Percentiles rank a stretch among this genome's conserved stretches.
Evolutionary conservation across 78 protist species (phyloP).

Genomic region (Polysphondylium violaceum): DNA sequence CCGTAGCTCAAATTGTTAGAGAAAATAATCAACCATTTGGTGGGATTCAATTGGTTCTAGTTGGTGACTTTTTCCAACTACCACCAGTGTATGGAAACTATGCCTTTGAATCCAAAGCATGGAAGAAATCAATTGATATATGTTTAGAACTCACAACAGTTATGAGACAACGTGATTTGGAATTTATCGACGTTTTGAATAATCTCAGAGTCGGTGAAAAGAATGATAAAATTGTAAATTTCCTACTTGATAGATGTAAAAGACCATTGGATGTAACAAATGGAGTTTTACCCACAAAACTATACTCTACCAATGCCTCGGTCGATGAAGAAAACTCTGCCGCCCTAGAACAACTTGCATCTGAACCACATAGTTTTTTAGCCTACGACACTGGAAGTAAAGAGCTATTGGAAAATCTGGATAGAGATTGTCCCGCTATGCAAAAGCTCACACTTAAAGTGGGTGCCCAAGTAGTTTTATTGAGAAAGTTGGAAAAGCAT

Average conservation of each 20-base stretch:
- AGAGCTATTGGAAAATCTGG: slow-evolving; percentile 30
- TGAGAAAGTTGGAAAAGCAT: slow-evolving; percentile 31
- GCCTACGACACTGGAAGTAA: slow-evolving; percentile 43
- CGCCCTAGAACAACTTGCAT: slow-evolving; percentile 12
- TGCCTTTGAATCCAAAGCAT: slow-evolving; percentile 54
- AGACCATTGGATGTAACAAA: slow-evolving; percentile 55
- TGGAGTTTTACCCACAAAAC: slow-evolving; percentile 74
- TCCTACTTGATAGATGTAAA: neutral
- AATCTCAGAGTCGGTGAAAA: slow-evolving; percentile 24
- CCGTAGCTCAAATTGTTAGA: slow-evolving; percentile 51
- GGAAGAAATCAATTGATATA: slow-evolving; percentile 19
- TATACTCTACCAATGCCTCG: slow-evolving; percentile 39
- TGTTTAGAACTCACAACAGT: slow-evolving; percentile 48
- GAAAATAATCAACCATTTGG: slow-evolving; percentile 84
- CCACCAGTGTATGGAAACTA: slow-evolving; percentile 91
- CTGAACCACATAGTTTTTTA: slow-evolving; percentile 12
- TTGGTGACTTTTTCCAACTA: slow-evolving; percentile 93
- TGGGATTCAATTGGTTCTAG: slow-evolving; percentile 90
- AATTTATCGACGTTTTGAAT: slow-evolving; percentile 41
- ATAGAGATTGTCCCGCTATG: slow-evolving; percentile 72
- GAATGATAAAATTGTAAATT: neutral
- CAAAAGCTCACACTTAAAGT: slow-evolving; percentile 50
- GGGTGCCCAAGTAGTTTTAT: slow-evolving; percentile 83
- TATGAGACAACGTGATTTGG: slow-evolving; percentile 61
- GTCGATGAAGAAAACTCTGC: slow-evolving; percentile 59